Conservation (phyloP, 305 asterid genomes). For the Fraxinus velutina region DNA sequence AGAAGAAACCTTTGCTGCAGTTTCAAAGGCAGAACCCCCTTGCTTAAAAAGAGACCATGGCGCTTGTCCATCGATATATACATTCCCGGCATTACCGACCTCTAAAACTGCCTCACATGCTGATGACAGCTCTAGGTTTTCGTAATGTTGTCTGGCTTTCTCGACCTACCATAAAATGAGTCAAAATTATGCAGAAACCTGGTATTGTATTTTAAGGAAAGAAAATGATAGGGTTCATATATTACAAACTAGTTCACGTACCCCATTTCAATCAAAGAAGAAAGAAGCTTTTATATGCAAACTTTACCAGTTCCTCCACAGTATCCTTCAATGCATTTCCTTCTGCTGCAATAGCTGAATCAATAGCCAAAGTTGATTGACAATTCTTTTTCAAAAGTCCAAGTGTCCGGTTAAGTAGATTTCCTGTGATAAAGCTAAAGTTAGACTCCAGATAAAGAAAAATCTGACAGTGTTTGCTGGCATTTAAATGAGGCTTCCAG, state of each 20-base stretch:
- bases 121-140: conserved; percentile 72
- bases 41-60: conserved; percentile 94
- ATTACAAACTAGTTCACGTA: neutral
- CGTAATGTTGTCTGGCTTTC: conserved; percentile 64
- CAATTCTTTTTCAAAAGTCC: conserved; percentile 52
- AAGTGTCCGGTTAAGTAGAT: conserved; percentile 53
- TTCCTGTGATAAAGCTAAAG: conserved; percentile 28
- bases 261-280: neutral
- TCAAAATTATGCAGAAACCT: neutral
- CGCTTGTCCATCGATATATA: conserved; percentile 67
- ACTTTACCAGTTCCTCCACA: conserved; percentile 47
- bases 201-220: neutral
- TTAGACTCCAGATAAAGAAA: neutral
- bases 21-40: conserved; percentile 72
- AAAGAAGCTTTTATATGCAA: neutral
- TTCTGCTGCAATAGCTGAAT: conserved; percentile 43
- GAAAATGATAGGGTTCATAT: neutral
- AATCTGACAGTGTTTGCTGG: neutral
- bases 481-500: neutral
- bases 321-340: conserved; percentile 37
- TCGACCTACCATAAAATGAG: conserved; percentile 45
- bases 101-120: conserved; percentile 88
- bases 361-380: conserved; percentile 39
- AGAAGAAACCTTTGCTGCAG: conserved; percentile 75
- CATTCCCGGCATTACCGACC: conserved; percentile 79